phyloP scores from a whole-genome alignment of 2,329 filamentous ascomycete species.

The Alternaria hordeiaustralica region DNA sequence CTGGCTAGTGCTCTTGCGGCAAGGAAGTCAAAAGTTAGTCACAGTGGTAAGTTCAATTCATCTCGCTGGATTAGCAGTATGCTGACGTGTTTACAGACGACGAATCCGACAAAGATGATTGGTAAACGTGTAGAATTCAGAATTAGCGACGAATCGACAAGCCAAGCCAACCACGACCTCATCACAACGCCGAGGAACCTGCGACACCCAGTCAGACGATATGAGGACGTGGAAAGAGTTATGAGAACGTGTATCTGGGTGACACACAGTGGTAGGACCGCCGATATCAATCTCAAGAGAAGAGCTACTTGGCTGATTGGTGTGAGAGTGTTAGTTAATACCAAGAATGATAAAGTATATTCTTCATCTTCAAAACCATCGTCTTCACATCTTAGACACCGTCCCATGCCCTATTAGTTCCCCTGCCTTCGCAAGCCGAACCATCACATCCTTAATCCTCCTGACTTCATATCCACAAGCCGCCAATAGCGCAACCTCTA shows the following conservation, averaged over 20 bases:
- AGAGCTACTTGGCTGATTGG: not conserved
- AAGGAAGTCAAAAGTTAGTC: constrained; percentile 91
- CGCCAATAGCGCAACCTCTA: not conserved
- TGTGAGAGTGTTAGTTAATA: constrained; percentile 1
- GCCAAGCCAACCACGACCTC: not conserved
- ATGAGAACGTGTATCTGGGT: not conserved
- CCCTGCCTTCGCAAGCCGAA: not conserved
- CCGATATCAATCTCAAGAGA: not conserved
- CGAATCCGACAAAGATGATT: constrained; percentile 78
- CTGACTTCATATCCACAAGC: not conserved
- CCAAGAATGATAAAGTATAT: constrained; percentile 11
- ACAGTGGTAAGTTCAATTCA: constrained; percentile 72
- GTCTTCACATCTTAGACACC: not conserved
- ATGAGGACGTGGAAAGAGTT: not conserved
- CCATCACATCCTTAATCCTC: not conserved
- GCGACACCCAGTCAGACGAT: not conserved
- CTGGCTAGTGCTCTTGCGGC: constrained; percentile 83
- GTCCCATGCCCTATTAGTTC: not conserved
- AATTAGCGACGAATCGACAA: not conserved
- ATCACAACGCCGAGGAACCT: not conserved
- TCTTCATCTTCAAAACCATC: not conserved
- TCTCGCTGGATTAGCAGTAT: constrained; percentile 9
- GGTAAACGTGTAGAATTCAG: constrained; percentile 52
- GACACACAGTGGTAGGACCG: not conserved
- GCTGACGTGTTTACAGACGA: constrained; percentile 66